phyloP scores from a whole-genome alignment of 2,329 filamentous ascomycete species.

The Penicillium sp. region DNA sequence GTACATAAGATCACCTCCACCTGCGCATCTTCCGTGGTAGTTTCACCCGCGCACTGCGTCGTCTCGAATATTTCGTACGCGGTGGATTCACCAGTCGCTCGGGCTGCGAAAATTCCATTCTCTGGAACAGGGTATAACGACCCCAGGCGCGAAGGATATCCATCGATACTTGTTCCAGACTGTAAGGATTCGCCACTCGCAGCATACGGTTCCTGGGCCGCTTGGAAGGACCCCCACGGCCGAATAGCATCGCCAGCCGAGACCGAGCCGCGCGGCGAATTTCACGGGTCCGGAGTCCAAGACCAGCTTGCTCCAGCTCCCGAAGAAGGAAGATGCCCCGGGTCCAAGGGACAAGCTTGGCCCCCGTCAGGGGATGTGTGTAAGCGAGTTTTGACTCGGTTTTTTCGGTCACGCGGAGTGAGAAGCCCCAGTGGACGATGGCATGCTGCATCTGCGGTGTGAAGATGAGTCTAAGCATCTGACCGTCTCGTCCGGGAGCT shows the following conservation, averaged over 20 bases:
- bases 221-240: conserved; percentile 26
- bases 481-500: conserved; percentile 13
- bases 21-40: no score
- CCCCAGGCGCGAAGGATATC: conserved; percentile 37
- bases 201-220: conserved; percentile 34
- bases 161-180: conserved; percentile 25
- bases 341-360: conserved; percentile 35
- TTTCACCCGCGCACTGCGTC: conserved; percentile 1
- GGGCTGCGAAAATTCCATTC: conserved; percentile 26
- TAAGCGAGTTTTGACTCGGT: conserved; percentile 17
- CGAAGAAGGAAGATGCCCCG: conserved; percentile 39
- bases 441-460: conserved; percentile 41
- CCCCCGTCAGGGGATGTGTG: conserved; percentile 13
- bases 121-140: conserved; percentile 26
- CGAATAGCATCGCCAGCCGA: conserved; percentile 38
- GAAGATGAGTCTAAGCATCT: conserved; percentile 41
- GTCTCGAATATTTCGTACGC: conserved; percentile 12
- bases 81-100: conserved; percentile 24
- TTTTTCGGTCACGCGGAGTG: conserved; percentile 23
- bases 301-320: conserved; percentile 34
- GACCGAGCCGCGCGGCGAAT: conserved; percentile 33
- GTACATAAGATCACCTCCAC: neutral
- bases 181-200: conserved; percentile 36
- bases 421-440: conserved; percentile 50
- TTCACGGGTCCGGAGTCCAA: conserved; percentile 27